Percentiles rank a stretch among this genome's conserved stretches.
phyloP scores from a whole-genome alignment of 2,329 filamentous ascomycete genomes.

The Alternaria consortialis region DNA sequence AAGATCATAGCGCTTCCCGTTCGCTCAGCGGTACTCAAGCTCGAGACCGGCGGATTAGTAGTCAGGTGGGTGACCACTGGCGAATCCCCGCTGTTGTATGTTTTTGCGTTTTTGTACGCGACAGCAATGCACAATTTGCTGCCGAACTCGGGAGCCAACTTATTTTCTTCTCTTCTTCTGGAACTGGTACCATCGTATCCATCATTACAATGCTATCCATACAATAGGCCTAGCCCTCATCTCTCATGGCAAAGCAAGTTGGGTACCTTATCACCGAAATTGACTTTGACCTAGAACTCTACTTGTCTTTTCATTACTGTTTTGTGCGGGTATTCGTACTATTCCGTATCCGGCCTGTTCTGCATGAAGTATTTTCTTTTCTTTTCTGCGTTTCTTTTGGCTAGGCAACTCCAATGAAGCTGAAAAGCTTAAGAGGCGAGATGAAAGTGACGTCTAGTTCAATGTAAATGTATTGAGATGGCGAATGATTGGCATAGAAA shows the following conservation, averaged over 20 bases:
- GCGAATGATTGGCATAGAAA: not conserved
- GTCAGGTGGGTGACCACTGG: constrained; percentile 16
- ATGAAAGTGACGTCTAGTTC: not conserved
- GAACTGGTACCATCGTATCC: not conserved
- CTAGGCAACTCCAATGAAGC: not conserved
- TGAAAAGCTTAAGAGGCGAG: not conserved
- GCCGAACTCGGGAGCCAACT: not conserved
- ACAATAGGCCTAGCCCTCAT: not conserved
- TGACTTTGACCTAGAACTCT: not conserved
- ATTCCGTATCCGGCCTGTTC: not conserved
- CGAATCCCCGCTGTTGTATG: constrained; percentile 22
- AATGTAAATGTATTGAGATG: not conserved
- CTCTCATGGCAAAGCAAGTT: not conserved
- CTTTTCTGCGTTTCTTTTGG: not conserved
- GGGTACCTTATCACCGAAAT: not conserved
- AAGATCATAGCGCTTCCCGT: constrained; percentile 15
- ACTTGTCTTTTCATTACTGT: not conserved
- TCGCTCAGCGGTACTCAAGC: constrained; percentile 13
- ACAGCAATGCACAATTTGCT: not conserved
- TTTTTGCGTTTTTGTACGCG: constrained; percentile 5
- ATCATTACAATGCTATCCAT: not conserved
- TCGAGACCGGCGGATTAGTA: constrained; percentile 16
- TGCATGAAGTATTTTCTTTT: not conserved
- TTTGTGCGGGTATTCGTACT: not conserved
- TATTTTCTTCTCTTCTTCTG: not conserved